Evolutionary conservation across 2,329 filamentous ascomycete genomes (phyloP).

Genomic region (Ophiostoma fasciatum): DNA sequence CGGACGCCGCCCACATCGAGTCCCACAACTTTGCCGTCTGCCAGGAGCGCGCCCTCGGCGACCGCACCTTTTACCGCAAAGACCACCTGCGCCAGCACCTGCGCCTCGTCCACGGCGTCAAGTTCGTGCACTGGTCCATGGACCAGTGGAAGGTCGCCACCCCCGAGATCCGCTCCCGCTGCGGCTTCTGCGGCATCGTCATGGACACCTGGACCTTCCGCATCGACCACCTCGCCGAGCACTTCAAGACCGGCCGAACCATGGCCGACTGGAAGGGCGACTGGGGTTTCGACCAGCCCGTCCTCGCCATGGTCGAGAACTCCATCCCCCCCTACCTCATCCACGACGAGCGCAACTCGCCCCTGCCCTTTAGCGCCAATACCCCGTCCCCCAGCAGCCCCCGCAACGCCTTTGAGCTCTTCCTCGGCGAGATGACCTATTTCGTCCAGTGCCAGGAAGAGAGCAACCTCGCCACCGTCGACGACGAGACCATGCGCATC

Average conservation of each 20-base stretch:
- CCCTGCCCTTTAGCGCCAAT: conserved; percentile 37
- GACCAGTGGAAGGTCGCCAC: conserved; percentile 45
- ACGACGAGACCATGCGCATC: conserved; percentile 38
- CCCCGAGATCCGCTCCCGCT: conserved; percentile 46
- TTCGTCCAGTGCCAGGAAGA: conserved; percentile 31
- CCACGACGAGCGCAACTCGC: conserved; percentile 44
- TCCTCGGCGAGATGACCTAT: conserved; percentile 42
- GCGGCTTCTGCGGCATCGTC: conserved; percentile 49
- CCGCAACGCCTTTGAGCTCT: conserved; percentile 44
- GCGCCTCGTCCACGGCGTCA: conserved; percentile 46
- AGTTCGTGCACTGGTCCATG: conserved; percentile 50
- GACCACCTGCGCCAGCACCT: conserved; percentile 54
- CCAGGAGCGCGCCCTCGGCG: conserved; percentile 45
- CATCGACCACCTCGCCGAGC: conserved; percentile 49
- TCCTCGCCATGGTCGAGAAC: conserved; percentile 50
- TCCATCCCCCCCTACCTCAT: conserved; percentile 53
- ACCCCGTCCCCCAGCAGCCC: conserved; percentile 29
- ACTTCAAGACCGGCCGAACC: conserved; percentile 50
- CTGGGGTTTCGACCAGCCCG: conserved; percentile 49
- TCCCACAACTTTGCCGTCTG: conserved; percentile 48
- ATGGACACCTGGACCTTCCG: conserved; percentile 47
- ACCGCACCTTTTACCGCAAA: conserved; percentile 52
- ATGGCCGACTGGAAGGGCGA: conserved; percentile 59
- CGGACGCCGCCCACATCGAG: conserved; percentile 40
- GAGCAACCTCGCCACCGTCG: conserved; percentile 22